Conservation (phyloP, 352 stramenopile genomes). For the Hyaloperonospora arabidopsidis region DNA sequence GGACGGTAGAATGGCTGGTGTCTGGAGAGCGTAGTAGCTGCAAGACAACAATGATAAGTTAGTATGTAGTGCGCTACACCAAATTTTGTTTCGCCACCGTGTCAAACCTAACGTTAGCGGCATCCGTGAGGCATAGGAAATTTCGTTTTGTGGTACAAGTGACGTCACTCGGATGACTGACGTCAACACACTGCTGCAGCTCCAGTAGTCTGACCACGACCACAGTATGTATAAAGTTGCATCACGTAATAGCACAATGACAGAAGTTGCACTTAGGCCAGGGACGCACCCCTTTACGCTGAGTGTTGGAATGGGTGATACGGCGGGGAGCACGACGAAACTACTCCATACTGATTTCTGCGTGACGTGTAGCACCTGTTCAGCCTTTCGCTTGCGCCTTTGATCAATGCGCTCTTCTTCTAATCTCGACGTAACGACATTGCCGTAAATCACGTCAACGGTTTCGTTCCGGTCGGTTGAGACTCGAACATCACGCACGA, state of each 20-base stretch:
- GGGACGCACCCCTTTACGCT: slow-evolving; percentile 36
- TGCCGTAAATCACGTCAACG: slow-evolving; percentile 34
- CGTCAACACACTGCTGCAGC: slow-evolving; percentile 28
- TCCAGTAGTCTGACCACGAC: slow-evolving; percentile 23
- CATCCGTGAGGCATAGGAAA: slow-evolving; percentile 44
- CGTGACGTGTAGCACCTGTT: neutral
- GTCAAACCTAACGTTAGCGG: slow-evolving; percentile 39
- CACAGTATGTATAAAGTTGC: neutral
- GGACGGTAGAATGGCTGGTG: slow-evolving; percentile 18
- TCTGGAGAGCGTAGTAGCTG: slow-evolving; percentile 43
- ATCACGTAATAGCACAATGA: neutral
- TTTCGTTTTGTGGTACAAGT: slow-evolving; percentile 14
- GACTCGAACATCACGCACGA: slow-evolving; percentile 18
- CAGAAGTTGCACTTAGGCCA: neutral
- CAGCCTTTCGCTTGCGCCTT: slow-evolving; percentile 33
- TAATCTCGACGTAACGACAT: slow-evolving; percentile 18
- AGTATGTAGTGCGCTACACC: neutral
- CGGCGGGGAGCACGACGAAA: slow-evolving; percentile 33
- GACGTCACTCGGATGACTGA: slow-evolving; percentile 9
- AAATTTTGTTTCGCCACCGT: neutral
- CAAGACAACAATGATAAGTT: neutral
- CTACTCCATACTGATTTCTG: slow-evolving; percentile 19
- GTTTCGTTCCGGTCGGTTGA: slow-evolving; percentile 10
- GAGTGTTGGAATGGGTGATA: slow-evolving; percentile 17
- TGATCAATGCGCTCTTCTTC: slow-evolving; percentile 35